Evolutionary conservation across 2,329 filamentous ascomycete genomes (phyloP).

Genomic region (Aspergillus sp.): DNA sequence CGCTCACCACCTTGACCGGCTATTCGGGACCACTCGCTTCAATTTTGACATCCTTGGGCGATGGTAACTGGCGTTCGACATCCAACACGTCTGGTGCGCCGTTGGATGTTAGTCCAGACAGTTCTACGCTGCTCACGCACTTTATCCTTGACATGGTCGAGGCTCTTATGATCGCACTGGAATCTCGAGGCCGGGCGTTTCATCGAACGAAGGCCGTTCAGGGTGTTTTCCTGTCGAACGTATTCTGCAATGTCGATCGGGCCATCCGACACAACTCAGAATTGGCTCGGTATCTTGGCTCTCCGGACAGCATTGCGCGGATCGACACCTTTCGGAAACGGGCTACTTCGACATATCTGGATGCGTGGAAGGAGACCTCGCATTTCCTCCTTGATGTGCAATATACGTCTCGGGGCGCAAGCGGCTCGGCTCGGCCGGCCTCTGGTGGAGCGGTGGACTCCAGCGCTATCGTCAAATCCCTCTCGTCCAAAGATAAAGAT

Average conservation of each 20-base stretch:
- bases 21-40: conserved; percentile 84
- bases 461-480: conserved; percentile 75
- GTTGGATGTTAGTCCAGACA: conserved; percentile 86
- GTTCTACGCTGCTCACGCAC: conserved; percentile 80
- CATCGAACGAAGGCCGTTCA: conserved; percentile 76
- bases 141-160: conserved; percentile 91
- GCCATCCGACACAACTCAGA: conserved; percentile 76
- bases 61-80: conserved; percentile 78
- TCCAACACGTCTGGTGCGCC: conserved; percentile 65
- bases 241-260: conserved; percentile 77
- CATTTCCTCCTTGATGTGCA: conserved; percentile 85
- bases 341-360: conserved; percentile 75
- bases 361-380: conserved; percentile 85
- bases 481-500: conserved; percentile 90
- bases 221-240: conserved; percentile 90
- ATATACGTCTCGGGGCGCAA: conserved; percentile 72
- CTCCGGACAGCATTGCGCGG: conserved; percentile 60
- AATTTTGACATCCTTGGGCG: conserved; percentile 87
- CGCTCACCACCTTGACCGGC: conserved; percentile 80
- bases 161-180: conserved; percentile 70
- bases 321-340: conserved; percentile 87
- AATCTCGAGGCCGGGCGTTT: conserved; percentile 68
- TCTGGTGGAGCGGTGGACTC: conserved; percentile 70
- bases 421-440: conserved; percentile 59
- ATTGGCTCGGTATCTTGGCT: conserved; percentile 66